phyloP scores from a whole-genome alignment of 1,139 yeast species.

The Citeromyces siamensis region DNA sequence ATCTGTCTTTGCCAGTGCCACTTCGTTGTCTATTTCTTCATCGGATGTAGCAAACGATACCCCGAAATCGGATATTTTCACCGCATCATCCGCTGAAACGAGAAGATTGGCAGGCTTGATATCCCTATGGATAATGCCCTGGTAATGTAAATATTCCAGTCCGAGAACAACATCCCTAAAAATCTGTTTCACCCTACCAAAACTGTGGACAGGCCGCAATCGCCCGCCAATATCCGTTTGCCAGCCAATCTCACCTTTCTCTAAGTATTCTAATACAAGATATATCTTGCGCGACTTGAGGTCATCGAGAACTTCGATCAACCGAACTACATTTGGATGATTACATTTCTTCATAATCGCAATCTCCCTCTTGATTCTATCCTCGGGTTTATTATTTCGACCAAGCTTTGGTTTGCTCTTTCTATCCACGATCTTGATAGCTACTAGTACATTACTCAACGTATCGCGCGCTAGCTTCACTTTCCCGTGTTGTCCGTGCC shows the following conservation, averaged over 20 bases:
- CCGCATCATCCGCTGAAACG: constrained; percentile 58
- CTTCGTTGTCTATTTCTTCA: constrained; percentile 44
- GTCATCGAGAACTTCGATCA: constrained; percentile 88
- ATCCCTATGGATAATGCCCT: constrained; percentile 93
- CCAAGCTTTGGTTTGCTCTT: constrained; percentile 52
- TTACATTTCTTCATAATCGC: constrained; percentile 93
- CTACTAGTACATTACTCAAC: constrained; percentile 62
- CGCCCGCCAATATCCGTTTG: constrained; percentile 21
- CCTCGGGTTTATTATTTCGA: constrained; percentile 35
- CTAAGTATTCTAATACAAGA: constrained; percentile 81
- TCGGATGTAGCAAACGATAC: constrained; percentile 67
- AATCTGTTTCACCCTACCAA: constrained; percentile 54
- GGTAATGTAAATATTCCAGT: constrained; percentile 82
- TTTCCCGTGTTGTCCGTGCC: constrained; percentile 96
- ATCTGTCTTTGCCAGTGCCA: constrained; percentile 81
- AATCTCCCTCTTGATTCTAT: constrained; percentile 78
- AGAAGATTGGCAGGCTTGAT: constrained; percentile 93
- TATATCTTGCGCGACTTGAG: constrained; percentile 74
- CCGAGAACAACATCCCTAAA: constrained; percentile 86
- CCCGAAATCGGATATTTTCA: constrained; percentile 94
- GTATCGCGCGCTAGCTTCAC: constrained; percentile 83
- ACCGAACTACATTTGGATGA: constrained; percentile 82
- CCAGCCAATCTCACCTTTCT: constrained; percentile 92
- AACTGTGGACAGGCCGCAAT: constrained; percentile 45
- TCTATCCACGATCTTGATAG: constrained; percentile 86